Percentiles rank a stretch among this genome's conserved stretches.
Evolutionary conservation across 2,329 filamentous ascomycete genomes (phyloP).

Genomic region (Zymoseptoria pseudotritici): DNA sequence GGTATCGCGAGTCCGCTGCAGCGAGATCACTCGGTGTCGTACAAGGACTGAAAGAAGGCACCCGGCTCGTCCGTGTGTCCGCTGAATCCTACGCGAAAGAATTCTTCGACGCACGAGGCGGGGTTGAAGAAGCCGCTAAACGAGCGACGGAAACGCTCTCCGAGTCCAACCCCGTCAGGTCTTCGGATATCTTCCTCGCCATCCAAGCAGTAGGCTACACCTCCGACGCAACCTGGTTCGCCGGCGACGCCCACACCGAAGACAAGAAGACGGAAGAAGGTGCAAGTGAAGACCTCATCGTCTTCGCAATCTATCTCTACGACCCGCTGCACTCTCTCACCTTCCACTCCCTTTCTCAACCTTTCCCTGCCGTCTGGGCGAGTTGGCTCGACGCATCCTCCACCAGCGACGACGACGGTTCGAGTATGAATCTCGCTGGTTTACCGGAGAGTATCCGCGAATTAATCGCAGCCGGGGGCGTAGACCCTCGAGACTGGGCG

Average conservation of each 20-base stretch:
- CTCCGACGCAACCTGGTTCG: constrained; percentile 60
- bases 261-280: constrained; percentile 27
- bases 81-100: constrained; percentile 83
- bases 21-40: constrained; percentile 73
- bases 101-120: constrained; percentile 71
- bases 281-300: constrained; percentile 54
- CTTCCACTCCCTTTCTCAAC: constrained; percentile 75
- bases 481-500: constrained; percentile 94
- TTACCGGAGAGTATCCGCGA: constrained; percentile 79
- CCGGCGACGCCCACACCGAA: constrained; percentile 36
- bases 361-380: constrained; percentile 77
- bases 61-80: constrained; percentile 81
- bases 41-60: constrained; percentile 74
- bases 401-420: constrained; percentile 34
- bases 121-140: constrained; percentile 70
- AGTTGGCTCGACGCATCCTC: constrained; percentile 77
- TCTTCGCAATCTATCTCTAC: constrained; percentile 70
- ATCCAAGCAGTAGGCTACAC: constrained; percentile 75
- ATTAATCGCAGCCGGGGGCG: constrained; percentile 65
- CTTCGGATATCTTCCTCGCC: constrained; percentile 90
- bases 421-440: constrained; percentile 26
- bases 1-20: constrained; percentile 67
- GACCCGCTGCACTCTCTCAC: constrained; percentile 89
- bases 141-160: constrained; percentile 71
- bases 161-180: constrained; percentile 82